These are phyloP conservation scores for Naganishia albida DNA, from an alignment of 1,284 basidiomycete species.

Conservation along the genomic window DNA sequence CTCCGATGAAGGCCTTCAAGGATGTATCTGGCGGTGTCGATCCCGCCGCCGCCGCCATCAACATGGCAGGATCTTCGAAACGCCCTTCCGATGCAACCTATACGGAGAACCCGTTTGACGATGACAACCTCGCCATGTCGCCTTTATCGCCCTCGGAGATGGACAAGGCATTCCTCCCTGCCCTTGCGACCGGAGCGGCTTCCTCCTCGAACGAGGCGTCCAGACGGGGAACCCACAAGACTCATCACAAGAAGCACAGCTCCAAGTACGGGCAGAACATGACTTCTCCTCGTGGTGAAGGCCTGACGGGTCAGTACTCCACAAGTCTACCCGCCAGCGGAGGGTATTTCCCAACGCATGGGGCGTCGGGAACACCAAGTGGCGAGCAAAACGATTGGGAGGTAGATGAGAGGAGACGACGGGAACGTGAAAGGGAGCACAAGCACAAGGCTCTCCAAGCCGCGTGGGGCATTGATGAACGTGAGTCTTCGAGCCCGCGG, in stretches of 20 bases:
- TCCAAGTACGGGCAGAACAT: constrained; percentile 19
- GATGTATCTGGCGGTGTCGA: constrained; percentile 20
- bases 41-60: neutral
- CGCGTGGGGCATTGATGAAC: constrained; percentile 53
- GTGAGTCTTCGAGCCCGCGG: too few relatives aligned
- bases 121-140: constrained; percentile 4
- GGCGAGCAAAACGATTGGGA: constrained; percentile 11
- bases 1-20: constrained; percentile 51
- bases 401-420: constrained; percentile 43
- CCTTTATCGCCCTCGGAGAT: neutral
- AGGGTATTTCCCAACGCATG: constrained; percentile 48
- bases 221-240: constrained; percentile 6
- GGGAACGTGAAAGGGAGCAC: constrained; percentile 47
- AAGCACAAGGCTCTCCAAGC: constrained; percentile 52
- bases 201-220: constrained; percentile 1
- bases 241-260: constrained; percentile 25
- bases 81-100: neutral
- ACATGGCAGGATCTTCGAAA: neutral
- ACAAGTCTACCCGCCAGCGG: constrained; percentile 50
- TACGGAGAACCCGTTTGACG: constrained; percentile 18
- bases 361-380: constrained; percentile 13
- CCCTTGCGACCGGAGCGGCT: constrained; percentile 3
- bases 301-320: constrained; percentile 51
- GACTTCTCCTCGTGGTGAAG: constrained; percentile 36
- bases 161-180: constrained; percentile 6